Evolutionary conservation across 2,329 filamentous ascomycete genomes (phyloP).

Genomic region (Endocalyx cinctus): DNA sequence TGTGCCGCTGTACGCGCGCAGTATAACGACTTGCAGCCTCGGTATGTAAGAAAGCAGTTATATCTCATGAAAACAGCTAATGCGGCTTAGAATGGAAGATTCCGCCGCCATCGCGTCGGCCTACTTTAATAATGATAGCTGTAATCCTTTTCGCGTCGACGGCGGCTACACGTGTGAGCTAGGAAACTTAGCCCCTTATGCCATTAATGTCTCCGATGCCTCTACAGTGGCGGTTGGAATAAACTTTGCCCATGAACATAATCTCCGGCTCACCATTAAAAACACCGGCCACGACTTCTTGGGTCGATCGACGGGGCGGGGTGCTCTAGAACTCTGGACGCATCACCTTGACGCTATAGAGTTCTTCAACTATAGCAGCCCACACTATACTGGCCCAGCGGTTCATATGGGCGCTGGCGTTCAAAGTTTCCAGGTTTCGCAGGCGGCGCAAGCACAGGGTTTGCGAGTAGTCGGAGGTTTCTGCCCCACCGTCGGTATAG

Average conservation of each 20-base stretch:
- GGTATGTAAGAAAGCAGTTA: neutral
- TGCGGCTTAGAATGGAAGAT: neutral
- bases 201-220: neutral
- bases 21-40: neutral
- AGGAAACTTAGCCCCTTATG: neutral
- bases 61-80: neutral
- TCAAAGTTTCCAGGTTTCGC: neutral
- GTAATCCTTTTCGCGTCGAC: neutral
- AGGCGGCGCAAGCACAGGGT: neutral
- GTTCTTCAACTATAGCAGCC: neutral
- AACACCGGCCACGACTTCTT: neutral
- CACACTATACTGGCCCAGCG: neutral
- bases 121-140: neutral
- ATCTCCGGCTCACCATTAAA: neutral
- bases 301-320: neutral
- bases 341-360: neutral
- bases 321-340: neutral
- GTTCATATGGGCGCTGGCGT: neutral
- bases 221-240: neutral
- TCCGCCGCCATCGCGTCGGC: neutral
- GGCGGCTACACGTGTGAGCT: neutral
- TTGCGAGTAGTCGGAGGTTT: neutral
- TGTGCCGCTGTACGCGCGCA: neutral
- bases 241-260: neutral
- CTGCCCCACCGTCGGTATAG: neutral